Evolutionary conservation across 345 rosid species (phyloP).

Genomic region (Sonneratia caseolaris): DNA sequence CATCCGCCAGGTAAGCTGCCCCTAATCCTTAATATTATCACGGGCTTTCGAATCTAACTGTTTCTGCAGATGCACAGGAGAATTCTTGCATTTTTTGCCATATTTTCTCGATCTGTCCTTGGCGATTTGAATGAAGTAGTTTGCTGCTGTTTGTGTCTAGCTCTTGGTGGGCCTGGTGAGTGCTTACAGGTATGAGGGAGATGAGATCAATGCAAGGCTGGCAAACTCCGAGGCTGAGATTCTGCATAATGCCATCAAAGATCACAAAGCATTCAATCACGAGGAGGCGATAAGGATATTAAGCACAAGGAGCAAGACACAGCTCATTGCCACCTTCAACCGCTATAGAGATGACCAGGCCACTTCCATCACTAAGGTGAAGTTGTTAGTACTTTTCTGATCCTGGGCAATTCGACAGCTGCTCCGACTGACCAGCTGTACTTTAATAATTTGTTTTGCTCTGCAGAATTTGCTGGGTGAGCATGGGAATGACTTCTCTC

Average conservation of each 20-base stretch:
- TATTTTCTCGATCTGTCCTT: neutral
- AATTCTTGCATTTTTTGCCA: too few species aligned
- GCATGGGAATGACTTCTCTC: slow-evolving; percentile 9
- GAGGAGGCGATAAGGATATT: slow-evolving; percentile 52
- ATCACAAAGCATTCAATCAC: slow-evolving; percentile 27
- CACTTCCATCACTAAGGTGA: slow-evolving; percentile 45
- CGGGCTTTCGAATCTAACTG: neutral
- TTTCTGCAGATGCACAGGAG: neutral
- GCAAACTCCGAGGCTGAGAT: slow-evolving; percentile 38
- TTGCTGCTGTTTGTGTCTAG: slow-evolving; percentile 21
- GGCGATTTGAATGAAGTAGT: neutral
- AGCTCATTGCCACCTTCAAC: slow-evolving; percentile 54
- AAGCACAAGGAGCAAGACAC: slow-evolving; percentile 51
- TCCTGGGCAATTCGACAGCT: neutral
- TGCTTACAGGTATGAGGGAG: slow-evolving; percentile 45
- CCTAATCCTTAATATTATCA: neutral
- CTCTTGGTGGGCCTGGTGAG: slow-evolving; percentile 48
- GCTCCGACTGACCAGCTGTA: neutral
- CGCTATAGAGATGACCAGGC: slow-evolving; percentile 37
- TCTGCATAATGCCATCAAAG: slow-evolving; percentile 39
- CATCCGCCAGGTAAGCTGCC: slow-evolving; percentile 32
- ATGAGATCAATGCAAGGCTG: slow-evolving; percentile 31
- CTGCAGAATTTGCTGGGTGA: slow-evolving; percentile 17
- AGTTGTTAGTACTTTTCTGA: neutral
- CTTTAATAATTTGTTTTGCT: neutral